Percentiles rank a stretch among this genome's conserved stretches.
phyloP scores from a whole-genome alignment of 371 early-diverging fungal genomes.

The Lichtheimia ornata region DNA sequence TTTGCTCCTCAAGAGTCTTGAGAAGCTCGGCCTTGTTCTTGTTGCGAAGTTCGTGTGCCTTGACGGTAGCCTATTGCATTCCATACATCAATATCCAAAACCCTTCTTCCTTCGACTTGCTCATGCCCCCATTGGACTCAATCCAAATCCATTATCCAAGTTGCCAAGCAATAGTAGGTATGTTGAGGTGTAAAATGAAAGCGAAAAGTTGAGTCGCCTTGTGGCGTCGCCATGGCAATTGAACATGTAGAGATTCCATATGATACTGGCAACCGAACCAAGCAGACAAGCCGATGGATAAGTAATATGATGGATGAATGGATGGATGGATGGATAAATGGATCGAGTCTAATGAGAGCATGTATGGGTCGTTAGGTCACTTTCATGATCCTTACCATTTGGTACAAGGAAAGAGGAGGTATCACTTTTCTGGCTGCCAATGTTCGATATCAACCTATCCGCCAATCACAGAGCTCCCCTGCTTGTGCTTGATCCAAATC shows the following conservation, averaged over 20 bases:
- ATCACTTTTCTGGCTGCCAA: neutral
- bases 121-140: neutral
- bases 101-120: neutral
- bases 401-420: slow-evolving; percentile 6
- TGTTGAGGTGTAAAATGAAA: neutral
- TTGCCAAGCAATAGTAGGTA: neutral
- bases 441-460: neutral
- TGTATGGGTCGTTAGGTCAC: too few relatives aligned
- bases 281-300: neutral
- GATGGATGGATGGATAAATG: slow-evolving; percentile 12
- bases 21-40: slow-evolving; percentile 89
- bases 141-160: slow-evolving; percentile 6
- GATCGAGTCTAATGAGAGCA: too few relatives aligned
- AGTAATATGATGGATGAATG: slow-evolving; percentile 3
- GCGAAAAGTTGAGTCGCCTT: neutral
- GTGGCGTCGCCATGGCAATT: too few relatives aligned
- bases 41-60: slow-evolving; percentile 88
- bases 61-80: slow-evolving; percentile 70
- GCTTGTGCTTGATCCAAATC: too few relatives aligned
- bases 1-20: slow-evolving; percentile 88
- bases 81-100: neutral
- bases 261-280: neutral
- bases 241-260: too few relatives aligned
- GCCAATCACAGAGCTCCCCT: too few relatives aligned
- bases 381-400: slow-evolving; percentile 13